phyloP scores from a whole-genome alignment of 257 asterid species.

The Cruciata laevipes region DNA sequence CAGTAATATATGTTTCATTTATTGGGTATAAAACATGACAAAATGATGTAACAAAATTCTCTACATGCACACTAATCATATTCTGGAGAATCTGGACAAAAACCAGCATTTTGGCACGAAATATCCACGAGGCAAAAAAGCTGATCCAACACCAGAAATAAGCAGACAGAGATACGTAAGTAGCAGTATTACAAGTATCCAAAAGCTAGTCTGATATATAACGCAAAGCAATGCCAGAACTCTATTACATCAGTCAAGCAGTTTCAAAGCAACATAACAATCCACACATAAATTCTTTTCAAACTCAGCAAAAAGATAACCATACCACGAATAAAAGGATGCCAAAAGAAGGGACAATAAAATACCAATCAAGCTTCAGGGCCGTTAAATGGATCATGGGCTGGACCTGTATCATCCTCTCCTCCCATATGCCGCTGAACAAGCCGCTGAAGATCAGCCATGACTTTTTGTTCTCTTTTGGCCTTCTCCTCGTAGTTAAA shows the following conservation, averaged over 20 bases:
- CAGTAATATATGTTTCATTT: not conserved
- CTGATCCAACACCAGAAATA: not conserved
- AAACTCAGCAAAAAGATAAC: not conserved
- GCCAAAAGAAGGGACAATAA: not conserved
- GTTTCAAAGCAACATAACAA: not conserved
- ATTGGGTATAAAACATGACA: not conserved
- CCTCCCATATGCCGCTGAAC: constrained; percentile 90
- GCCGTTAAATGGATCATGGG: constrained; percentile 77
- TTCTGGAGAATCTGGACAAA: not conserved
- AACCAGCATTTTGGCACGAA: not conserved
- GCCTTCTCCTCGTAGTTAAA: constrained; percentile 97
- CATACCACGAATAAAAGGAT: not conserved
- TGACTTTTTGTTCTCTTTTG: constrained; percentile 94
- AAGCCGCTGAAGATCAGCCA: constrained; percentile 94
- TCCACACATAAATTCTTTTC: not conserved
- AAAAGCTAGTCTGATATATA: too few relatives aligned
- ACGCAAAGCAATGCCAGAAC: too few relatives aligned
- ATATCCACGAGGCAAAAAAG: not conserved
- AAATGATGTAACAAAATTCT: not conserved
- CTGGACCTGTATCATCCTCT: constrained; percentile 69
- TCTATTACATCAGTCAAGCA: not conserved
- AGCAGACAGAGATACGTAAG: not conserved
- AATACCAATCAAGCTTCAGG: constrained; percentile 46
- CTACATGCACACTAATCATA: not conserved
- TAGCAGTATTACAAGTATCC: not conserved